Percentiles rank a stretch among this genome's conserved stretches.
phyloP scores from a whole-genome alignment of 75 land plant species.

The Picea sitchensis region DNA sequence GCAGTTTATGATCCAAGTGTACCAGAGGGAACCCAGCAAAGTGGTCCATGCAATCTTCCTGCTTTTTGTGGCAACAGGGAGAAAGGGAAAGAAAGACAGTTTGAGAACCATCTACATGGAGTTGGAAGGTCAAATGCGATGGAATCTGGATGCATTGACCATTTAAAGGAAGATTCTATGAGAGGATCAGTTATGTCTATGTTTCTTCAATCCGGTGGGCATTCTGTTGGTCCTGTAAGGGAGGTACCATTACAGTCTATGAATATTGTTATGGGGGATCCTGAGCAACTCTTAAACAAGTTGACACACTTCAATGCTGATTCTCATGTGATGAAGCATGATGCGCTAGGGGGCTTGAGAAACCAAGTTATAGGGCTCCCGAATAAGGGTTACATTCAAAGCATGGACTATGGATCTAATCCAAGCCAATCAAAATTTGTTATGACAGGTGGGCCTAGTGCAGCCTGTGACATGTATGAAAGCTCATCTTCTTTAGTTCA shows the following conservation, averaged over 20 bases:
- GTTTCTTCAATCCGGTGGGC: conserved; percentile 18
- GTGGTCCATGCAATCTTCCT: conserved; percentile 5
- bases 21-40: conserved; percentile 12
- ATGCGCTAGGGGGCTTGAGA: not conserved
- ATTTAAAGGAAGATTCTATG: conserved; percentile 7
- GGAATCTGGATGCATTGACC: conserved; percentile 12
- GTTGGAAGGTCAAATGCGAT: conserved; percentile 8
- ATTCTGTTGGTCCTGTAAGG: conserved; percentile 4
- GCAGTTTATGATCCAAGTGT: conserved; percentile 12
- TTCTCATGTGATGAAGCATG: not conserved
- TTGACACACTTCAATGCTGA: not conserved
- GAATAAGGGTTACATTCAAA: not conserved
- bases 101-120: not conserved
- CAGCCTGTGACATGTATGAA: conserved; percentile 7
- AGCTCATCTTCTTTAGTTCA: conserved; percentile 4
- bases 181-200: conserved; percentile 16
- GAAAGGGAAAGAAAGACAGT: conserved; percentile 10
- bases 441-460: not conserved
- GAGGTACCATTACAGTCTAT: not conserved
- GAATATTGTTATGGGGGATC: conserved; percentile 1
- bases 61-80: conserved; percentile 10
- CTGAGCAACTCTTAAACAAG: conserved; percentile 9
- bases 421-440: conserved; percentile 3
- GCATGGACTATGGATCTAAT: not conserved
- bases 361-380: not conserved